These are phyloP conservation scores for Wickerhamomyces chaumierensis DNA, from an alignment of 805 yeast species.

Conservation along the genomic window DNA sequence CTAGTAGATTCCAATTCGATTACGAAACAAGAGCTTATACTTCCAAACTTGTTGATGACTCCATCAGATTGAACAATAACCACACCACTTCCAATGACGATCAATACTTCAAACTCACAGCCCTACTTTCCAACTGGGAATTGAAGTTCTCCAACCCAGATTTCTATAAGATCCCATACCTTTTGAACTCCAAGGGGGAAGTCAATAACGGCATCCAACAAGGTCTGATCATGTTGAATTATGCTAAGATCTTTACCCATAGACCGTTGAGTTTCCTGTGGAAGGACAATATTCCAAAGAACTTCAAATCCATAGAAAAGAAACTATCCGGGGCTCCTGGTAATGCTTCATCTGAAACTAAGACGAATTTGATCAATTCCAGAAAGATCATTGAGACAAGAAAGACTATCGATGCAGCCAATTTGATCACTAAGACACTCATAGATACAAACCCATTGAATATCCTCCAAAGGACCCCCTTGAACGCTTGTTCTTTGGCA, in stretches of 20 bases:
- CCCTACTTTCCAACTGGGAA: constrained; percentile 41
- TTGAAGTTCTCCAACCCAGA: constrained; percentile 33
- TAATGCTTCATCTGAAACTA: constrained; percentile 19
- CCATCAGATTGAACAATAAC: constrained; percentile 35
- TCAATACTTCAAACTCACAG: constrained; percentile 28
- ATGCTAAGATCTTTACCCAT: constrained; percentile 44
- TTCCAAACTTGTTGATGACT: constrained; percentile 36
- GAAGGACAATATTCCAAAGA: constrained; percentile 35
- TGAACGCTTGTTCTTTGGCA: constrained; percentile 42
- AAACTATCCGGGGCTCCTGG: constrained; percentile 20
- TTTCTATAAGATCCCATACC: constrained; percentile 28
- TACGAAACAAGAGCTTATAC: constrained; percentile 34
- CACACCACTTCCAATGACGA: constrained; percentile 21
- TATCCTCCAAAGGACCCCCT: constrained; percentile 34
- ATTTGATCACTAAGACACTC: constrained; percentile 32
- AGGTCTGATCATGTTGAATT: constrained; percentile 33
- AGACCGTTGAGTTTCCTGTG: constrained; percentile 42
- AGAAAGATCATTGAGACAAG: constrained; percentile 39
- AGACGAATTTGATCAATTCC: constrained; percentile 27
- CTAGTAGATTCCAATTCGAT: constrained; percentile 28
- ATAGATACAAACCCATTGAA: constrained; percentile 36
- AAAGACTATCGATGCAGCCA: constrained; percentile 43
- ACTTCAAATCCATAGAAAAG: constrained; percentile 24
- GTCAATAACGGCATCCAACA: constrained; percentile 47
- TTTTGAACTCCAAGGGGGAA: constrained; percentile 29